A percentile compares a stretch with the other conserved stretches of the same genome.
Evolutionary conservation across 2,329 filamentous ascomycete genomes (phyloP).

Genomic region (Paraphoma sp.): DNA sequence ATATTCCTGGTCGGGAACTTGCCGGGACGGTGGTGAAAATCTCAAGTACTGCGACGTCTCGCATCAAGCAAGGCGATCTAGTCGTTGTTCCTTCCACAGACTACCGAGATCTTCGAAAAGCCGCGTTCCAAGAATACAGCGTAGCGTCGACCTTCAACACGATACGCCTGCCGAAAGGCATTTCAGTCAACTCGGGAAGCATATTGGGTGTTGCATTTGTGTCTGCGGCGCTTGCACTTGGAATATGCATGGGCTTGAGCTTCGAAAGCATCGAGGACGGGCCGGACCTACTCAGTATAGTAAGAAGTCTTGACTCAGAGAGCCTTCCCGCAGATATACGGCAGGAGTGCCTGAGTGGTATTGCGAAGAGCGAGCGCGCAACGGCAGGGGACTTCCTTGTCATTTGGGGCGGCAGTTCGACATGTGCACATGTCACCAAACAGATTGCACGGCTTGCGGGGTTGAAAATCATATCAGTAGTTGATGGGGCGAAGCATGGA

Average conservation of each 20-base stretch:
- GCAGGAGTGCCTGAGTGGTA: constrained; percentile 66
- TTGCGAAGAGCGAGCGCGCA: constrained; percentile 61
- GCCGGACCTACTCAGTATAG: constrained; percentile 64
- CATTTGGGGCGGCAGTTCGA: constrained; percentile 77
- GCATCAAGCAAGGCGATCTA: constrained; percentile 53
- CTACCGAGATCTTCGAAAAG: constrained; percentile 75
- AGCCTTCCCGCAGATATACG: constrained; percentile 66
- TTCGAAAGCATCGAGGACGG: constrained; percentile 62
- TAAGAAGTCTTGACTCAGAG: constrained; percentile 56
- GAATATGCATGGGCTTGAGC: constrained; percentile 73
- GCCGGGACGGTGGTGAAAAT: constrained; percentile 67
- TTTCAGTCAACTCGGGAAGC: constrained; percentile 63
- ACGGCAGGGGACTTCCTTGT: constrained; percentile 71
- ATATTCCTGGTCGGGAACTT: constrained; percentile 73
- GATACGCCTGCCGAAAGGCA: constrained; percentile 63
- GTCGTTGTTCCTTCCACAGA: constrained; percentile 74
- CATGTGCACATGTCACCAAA: constrained; percentile 69
- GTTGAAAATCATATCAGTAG: constrained; percentile 69
- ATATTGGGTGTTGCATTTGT: constrained; percentile 75
- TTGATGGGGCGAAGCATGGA: constrained; percentile 72
- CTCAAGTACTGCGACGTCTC: constrained; percentile 47
- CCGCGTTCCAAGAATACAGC: constrained; percentile 74
- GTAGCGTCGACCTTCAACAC: constrained; percentile 70
- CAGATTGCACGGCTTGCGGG: constrained; percentile 73
- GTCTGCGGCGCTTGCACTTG: constrained; percentile 70